These are phyloP conservation scores for Argentina anserina DNA, from an alignment of 306 rosid species.

Conservation along the genomic window DNA sequence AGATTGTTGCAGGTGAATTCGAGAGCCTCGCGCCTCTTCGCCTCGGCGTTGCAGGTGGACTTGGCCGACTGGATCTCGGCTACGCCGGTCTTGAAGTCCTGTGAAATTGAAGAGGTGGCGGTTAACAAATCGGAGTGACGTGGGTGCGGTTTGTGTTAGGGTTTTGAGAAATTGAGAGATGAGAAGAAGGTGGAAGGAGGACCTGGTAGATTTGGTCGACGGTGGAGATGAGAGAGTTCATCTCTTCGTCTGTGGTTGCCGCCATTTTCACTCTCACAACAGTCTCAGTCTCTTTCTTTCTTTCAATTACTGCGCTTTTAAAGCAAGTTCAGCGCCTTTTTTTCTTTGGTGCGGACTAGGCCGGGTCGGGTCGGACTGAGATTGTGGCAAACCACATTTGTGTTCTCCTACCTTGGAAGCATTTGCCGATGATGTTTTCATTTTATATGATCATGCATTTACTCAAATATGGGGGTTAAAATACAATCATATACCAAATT, in stretches of 20 bases:
- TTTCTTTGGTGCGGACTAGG: too few relatives aligned
- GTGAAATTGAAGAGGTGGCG: background rate
- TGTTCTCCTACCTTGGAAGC: too few relatives aligned
- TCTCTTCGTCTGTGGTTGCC: slow-evolving; percentile 54
- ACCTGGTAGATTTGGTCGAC: slow-evolving; percentile 65
- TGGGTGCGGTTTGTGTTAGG: background rate
- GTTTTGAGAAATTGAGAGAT: background rate
- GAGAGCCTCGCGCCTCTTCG: slow-evolving; percentile 54
- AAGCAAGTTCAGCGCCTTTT: background rate
- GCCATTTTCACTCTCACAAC: slow-evolving; percentile 45
- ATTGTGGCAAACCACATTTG: background rate
- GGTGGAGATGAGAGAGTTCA: slow-evolving; percentile 47
- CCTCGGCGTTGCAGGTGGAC: slow-evolving; percentile 39
- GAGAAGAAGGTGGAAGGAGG: slow-evolving; percentile 13
- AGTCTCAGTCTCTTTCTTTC: background rate
- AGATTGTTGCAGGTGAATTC: slow-evolving; percentile 42
- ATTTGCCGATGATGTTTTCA: too few relatives aligned
- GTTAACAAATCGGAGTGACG: background rate
- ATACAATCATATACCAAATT: too few relatives aligned
- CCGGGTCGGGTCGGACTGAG: background rate
- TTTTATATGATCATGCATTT: too few relatives aligned
- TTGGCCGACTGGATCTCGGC: slow-evolving; percentile 46
- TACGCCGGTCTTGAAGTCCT: slow-evolving; percentile 54
- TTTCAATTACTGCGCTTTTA: background rate
- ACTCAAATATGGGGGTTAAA: too few relatives aligned